Conservation (phyloP, 1,284 basidiomycete species). For the Gomphus bonarii region DNA sequence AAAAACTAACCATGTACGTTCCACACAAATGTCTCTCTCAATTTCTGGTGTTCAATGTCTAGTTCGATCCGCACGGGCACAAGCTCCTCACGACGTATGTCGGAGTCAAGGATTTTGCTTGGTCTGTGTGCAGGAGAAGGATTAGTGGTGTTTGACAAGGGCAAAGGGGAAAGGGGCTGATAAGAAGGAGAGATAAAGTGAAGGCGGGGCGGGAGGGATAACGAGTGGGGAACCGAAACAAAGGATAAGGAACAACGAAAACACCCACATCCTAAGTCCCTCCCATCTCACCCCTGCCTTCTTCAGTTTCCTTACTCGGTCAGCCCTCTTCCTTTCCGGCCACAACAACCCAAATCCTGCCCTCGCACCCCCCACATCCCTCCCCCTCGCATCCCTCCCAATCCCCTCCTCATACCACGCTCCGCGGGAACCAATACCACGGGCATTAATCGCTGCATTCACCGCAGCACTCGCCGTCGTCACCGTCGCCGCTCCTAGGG, state of each 20-base stretch:
- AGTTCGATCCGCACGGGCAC: constrained; percentile 93
- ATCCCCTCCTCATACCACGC: constrained; percentile 36
- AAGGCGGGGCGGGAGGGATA: background rate
- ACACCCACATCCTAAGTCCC: constrained; percentile 58
- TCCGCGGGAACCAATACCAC: background rate
- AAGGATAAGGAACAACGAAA: background rate
- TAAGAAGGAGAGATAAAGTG: too few relatives aligned
- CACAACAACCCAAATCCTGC: constrained; percentile 62
- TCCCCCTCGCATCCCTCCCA: constrained; percentile 30
- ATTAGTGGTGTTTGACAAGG: background rate
- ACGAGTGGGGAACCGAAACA: background rate
- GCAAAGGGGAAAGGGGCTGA: too few relatives aligned
- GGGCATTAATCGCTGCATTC: background rate
- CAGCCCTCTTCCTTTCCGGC: constrained; percentile 38
- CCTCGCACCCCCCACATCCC: constrained; percentile 22
- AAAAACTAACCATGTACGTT: constrained; percentile 70
- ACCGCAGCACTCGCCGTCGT: background rate
- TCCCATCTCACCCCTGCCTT: constrained; percentile 64
- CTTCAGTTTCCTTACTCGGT: constrained; percentile 42
- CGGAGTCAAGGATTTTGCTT: constrained; percentile 47
- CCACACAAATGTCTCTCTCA: constrained; percentile 97
- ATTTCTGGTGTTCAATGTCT: constrained; percentile 84
- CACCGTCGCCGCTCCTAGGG: too few relatives aligned
- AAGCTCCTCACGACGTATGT: constrained; percentile 63
- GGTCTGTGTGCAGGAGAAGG: constrained; percentile 33